Evolutionary conservation across 331 rosid species (phyloP).

Genomic region (Quercus lobata): DNA sequence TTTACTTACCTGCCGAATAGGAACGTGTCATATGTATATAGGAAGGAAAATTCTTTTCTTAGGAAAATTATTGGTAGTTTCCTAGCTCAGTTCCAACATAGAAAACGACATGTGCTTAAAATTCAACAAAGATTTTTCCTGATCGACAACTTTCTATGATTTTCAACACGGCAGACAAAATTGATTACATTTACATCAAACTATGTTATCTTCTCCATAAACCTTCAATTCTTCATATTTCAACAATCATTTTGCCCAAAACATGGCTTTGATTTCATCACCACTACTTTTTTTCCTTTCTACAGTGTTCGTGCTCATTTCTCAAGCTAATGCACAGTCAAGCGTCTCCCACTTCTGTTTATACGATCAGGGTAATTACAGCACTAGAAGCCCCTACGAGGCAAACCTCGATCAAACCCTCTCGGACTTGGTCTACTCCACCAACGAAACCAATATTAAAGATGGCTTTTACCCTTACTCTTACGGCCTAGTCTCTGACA

Average conservation of each 20-base stretch:
- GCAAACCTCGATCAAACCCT: slow-evolving; percentile 39
- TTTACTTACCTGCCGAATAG: no score
- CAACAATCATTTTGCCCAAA: neutral
- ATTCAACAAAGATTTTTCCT: no score
- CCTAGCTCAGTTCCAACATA: no score
- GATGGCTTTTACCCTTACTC: slow-evolving; percentile 37
- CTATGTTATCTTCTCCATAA: neutral
- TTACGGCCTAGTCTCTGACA: slow-evolving; percentile 15
- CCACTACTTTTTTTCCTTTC: slow-evolving; percentile 1
- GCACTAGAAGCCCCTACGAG: slow-evolving; percentile 27
- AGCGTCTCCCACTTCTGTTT: slow-evolving; percentile 5
- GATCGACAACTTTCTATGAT: neutral
- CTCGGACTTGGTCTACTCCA: neutral
- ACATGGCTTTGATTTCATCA: neutral
- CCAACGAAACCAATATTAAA: slow-evolving; percentile 16
- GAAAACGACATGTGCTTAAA: no score
- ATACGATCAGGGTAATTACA: slow-evolving; percentile 19
- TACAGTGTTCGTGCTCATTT: neutral
- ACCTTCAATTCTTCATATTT: neutral
- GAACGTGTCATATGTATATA: no score
- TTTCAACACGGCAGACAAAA: neutral
- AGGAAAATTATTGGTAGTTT: no score
- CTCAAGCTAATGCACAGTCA: slow-evolving; percentile 25
- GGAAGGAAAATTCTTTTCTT: no score
- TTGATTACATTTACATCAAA: neutral